Percentiles rank a stretch among this genome's conserved stretches.
Evolutionary conservation across 2,329 filamentous ascomycete species (phyloP).

Genomic region (Sporothrix pseudoabietina): DNA sequence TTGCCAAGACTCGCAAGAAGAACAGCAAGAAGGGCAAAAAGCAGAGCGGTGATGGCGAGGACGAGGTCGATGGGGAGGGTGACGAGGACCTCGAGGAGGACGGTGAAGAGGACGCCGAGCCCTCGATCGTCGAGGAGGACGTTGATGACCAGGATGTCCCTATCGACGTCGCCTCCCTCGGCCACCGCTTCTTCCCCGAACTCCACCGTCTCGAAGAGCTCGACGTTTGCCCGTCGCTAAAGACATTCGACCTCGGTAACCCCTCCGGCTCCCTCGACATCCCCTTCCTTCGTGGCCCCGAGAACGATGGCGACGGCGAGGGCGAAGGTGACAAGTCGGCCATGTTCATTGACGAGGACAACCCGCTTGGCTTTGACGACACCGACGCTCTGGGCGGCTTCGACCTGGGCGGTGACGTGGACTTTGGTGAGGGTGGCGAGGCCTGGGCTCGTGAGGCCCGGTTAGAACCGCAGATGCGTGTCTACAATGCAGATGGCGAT

Average conservation of each 20-base stretch:
- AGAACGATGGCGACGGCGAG: slow-evolving; percentile 65
- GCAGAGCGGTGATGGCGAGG: slow-evolving; percentile 46
- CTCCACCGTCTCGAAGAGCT: slow-evolving; percentile 75
- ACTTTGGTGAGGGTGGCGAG: slow-evolving; percentile 94
- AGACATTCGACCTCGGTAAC: slow-evolving; percentile 88
- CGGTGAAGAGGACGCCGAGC: background rate
- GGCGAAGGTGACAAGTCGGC: slow-evolving; percentile 68
- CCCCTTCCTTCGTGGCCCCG: slow-evolving; percentile 84
- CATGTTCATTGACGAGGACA: slow-evolving; percentile 84
- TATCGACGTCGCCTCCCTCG: slow-evolving; percentile 76
- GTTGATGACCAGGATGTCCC: slow-evolving; percentile 61
- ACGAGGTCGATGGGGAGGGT: slow-evolving; percentile 44
- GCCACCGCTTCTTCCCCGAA: slow-evolving; percentile 82
- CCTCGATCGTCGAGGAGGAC: background rate
- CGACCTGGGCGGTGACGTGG: slow-evolving; percentile 69
- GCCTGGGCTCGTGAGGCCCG: slow-evolving; percentile 92
- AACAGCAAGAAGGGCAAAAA: slow-evolving; percentile 38
- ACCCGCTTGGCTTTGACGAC: slow-evolving; percentile 77
- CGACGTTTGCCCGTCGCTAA: slow-evolving; percentile 92
- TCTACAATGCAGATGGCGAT: slow-evolving; percentile 68
- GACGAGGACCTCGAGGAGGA: slow-evolving; percentile 43
- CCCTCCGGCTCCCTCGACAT: slow-evolving; percentile 83
- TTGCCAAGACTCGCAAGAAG: slow-evolving; percentile 43
- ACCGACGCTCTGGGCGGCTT: slow-evolving; percentile 75
- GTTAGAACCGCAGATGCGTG: slow-evolving; percentile 79